phyloP scores from a whole-genome alignment of 495 filamentous ascomycete species.

The Friedmanniomyces simplex region DNA sequence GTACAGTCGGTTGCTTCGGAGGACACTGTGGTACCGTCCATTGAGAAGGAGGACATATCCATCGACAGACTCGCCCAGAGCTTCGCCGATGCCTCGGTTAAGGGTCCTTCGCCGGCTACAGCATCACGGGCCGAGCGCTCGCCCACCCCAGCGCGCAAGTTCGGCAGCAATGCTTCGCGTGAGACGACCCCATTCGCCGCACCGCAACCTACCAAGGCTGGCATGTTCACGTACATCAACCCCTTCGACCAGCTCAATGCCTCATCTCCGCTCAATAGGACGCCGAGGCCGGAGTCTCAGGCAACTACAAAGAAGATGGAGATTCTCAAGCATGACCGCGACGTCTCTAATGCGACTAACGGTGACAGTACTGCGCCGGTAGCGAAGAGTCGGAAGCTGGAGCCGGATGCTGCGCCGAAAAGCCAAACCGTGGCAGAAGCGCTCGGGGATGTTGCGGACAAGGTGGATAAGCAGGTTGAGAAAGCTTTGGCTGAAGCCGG shows the following conservation, averaged over 20 bases:
- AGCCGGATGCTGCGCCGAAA: slow-evolving; percentile 24
- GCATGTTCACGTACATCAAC: slow-evolving; percentile 65
- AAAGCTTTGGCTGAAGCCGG: slow-evolving; percentile 48
- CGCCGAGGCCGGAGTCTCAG: slow-evolving; percentile 30
- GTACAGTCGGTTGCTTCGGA: no score
- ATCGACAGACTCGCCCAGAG: no score
- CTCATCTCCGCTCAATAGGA: slow-evolving; percentile 52
- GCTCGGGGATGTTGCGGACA: slow-evolving; percentile 54
- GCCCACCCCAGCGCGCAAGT: no score
- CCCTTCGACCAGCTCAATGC: slow-evolving; percentile 66
- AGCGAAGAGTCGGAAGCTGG: slow-evolving; percentile 26
- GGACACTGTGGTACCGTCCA: no score
- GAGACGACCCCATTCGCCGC: slow-evolving; percentile 27
- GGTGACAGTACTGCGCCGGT: slow-evolving; percentile 18
- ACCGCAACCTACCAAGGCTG: slow-evolving; percentile 32
- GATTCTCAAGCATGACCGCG: slow-evolving; percentile 30
- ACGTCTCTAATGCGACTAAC: slow-evolving; percentile 16
- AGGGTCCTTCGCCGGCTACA: background rate
- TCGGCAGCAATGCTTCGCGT: slow-evolving; percentile 23
- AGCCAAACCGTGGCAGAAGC: slow-evolving; percentile 49
- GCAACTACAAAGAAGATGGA: slow-evolving; percentile 26
- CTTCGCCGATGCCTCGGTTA: no score
- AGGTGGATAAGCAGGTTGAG: slow-evolving; percentile 59
- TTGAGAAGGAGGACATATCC: no score
- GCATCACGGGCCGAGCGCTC: background rate